Conservation (phyloP, 345 rosid genomes). For the Hibiscus syriacus region DNA sequence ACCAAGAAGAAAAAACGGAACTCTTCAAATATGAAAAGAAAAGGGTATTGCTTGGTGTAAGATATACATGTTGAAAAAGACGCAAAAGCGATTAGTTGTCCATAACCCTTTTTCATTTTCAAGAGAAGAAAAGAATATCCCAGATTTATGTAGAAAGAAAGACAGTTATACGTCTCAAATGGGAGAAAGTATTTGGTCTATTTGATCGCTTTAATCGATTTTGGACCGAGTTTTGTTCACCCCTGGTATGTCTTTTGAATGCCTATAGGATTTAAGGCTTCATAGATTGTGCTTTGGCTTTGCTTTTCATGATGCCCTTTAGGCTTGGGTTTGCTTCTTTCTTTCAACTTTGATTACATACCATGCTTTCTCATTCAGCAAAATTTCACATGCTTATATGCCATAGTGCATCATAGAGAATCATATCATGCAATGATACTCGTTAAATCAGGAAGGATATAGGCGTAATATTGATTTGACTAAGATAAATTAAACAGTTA, state of each 20-base stretch:
- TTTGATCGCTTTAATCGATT: too few species aligned
- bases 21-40: not conserved
- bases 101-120: not conserved
- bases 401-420: not conserved
- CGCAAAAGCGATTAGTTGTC: slow-evolving; percentile 10
- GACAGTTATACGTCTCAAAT: not conserved
- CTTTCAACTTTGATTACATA: not conserved
- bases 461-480: too few species aligned
- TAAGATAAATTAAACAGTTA: too few species aligned
- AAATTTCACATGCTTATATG: not conserved
- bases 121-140: not conserved
- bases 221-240: too few species aligned
- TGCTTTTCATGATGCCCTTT: not conserved
- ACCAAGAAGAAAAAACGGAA: not conserved
- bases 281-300: not conserved
- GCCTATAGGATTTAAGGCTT: not conserved
- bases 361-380: not conserved
- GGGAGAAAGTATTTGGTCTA: too few species aligned
- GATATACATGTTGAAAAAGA: not conserved
- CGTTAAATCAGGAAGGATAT: not conserved
- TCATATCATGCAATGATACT: not conserved
- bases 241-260: too few species aligned
- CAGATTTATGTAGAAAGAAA: not conserved
- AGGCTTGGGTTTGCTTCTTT: not conserved
- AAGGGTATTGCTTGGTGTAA: not conserved